These are phyloP conservation scores for Lactarius quietus DNA, from an alignment of 768 basidiomycete genomes.

Conservation along the genomic window DNA sequence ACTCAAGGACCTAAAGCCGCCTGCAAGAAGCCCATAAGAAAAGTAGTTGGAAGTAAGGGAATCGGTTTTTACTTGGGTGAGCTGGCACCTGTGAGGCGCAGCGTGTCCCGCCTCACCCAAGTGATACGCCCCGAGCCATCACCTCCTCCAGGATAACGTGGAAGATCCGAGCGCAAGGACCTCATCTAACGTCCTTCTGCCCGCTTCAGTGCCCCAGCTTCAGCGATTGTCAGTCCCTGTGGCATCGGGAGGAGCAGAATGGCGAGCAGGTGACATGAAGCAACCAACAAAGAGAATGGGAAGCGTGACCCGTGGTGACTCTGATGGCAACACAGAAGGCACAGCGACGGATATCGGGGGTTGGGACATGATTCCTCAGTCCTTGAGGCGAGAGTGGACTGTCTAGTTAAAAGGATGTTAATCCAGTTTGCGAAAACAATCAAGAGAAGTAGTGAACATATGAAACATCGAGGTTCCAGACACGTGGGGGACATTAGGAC, in stretches of 20 bases:
- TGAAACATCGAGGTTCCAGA: slow-evolving; percentile 3
- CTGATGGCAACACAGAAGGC: slow-evolving; percentile 45
- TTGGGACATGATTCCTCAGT: slow-evolving; percentile 52
- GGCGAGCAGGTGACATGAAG: slow-evolving; percentile 35
- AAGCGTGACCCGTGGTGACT: slow-evolving; percentile 48
- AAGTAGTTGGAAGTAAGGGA: background rate
- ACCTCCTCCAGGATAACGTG: slow-evolving; percentile 32
- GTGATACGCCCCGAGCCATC: slow-evolving; percentile 36
- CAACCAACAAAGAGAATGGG: slow-evolving; percentile 48
- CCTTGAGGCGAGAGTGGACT: slow-evolving; percentile 48
- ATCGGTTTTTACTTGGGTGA: slow-evolving; percentile 22
- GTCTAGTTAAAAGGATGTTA: slow-evolving; percentile 33
- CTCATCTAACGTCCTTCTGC: slow-evolving; percentile 28
- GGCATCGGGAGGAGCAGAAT: slow-evolving; percentile 17
- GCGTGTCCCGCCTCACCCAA: slow-evolving; percentile 46
- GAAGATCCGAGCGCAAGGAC: slow-evolving; percentile 26
- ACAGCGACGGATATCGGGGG: slow-evolving; percentile 50
- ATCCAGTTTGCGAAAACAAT: background rate
- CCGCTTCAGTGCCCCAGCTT: slow-evolving; percentile 19
- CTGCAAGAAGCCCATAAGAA: slow-evolving; percentile 29
- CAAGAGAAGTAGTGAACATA: background rate
- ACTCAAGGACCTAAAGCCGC: slow-evolving; percentile 52
- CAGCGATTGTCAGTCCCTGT: slow-evolving; percentile 15
- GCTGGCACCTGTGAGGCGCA: slow-evolving; percentile 24
- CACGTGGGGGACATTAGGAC: background rate